These are phyloP conservation scores for Cladosporium sp. DNA, from an alignment of 2,329 filamentous ascomycete genomes.

Conservation along the genomic window DNA sequence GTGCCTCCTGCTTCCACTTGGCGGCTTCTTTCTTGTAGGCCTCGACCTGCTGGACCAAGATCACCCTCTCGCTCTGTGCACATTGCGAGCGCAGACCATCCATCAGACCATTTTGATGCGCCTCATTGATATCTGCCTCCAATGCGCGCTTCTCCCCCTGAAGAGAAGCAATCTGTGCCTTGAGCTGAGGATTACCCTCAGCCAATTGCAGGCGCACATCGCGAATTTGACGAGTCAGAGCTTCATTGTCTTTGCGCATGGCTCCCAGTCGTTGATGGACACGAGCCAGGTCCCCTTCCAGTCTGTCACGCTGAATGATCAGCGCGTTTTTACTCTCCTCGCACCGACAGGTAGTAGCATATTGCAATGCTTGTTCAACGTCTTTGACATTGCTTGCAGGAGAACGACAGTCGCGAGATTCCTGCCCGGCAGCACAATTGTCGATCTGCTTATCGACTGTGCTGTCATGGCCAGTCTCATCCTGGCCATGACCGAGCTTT, in stretches of 20 bases:
- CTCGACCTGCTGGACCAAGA: constrained; percentile 19
- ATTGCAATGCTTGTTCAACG: neutral
- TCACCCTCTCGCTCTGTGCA: constrained; percentile 12
- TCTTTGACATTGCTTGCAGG: too few relatives aligned
- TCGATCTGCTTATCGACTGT: too few relatives aligned
- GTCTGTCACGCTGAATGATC: neutral
- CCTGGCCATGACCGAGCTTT: too few relatives aligned
- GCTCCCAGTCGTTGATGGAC: neutral
- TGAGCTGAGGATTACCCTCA: neutral
- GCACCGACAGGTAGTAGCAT: neutral
- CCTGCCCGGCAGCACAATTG: too few relatives aligned
- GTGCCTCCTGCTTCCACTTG: constrained; percentile 19
- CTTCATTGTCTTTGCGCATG: neutral
- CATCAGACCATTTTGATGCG: neutral
- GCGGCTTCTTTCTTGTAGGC: constrained; percentile 15
- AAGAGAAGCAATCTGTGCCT: neutral
- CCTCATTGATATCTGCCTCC: neutral
- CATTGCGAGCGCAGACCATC: neutral
- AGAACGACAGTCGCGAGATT: too few relatives aligned
- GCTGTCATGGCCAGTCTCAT: too few relatives aligned
- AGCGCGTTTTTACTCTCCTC: neutral
- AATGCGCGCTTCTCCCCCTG: neutral
- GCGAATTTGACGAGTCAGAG: neutral
- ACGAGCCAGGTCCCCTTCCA: neutral
- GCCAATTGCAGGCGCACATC: neutral